Evolutionary conservation across 1,284 basidiomycete species (phyloP).

Genomic region (Heterobasidion annosum): DNA sequence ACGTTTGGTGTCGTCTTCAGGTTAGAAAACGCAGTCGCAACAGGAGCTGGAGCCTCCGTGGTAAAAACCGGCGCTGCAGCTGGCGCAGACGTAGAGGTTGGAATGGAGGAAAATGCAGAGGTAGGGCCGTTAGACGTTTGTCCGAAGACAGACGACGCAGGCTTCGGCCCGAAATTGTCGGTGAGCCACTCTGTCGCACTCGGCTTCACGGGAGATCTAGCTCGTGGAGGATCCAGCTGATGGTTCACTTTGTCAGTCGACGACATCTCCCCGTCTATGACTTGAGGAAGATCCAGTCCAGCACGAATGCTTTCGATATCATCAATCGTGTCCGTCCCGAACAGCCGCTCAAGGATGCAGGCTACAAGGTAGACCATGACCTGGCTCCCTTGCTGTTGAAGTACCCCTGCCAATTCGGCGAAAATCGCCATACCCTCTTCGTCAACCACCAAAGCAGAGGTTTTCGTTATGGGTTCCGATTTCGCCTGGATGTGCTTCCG

Average conservation of each 20-base stretch:
- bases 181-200: slow-evolving; percentile 30
- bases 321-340: slow-evolving; percentile 66
- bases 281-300: slow-evolving; percentile 50
- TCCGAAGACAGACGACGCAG: slow-evolving; percentile 12
- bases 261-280: slow-evolving; percentile 68
- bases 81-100: background rate
- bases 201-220: slow-evolving; percentile 12
- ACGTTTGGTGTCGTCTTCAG: slow-evolving; percentile 13
- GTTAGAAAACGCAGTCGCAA: slow-evolving; percentile 31
- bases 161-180: slow-evolving; percentile 21
- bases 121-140: slow-evolving; percentile 9
- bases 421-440: slow-evolving; percentile 60
- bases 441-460: slow-evolving; percentile 49
- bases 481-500: slow-evolving; percentile 74
- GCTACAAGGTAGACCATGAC: slow-evolving; percentile 72
- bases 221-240: background rate
- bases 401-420: slow-evolving; percentile 43
- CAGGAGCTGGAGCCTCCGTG: background rate
- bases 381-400: slow-evolving; percentile 46
- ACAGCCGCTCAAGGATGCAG: slow-evolving; percentile 63
- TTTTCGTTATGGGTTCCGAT: slow-evolving; percentile 70
- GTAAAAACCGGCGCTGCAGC: background rate
- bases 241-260: slow-evolving; percentile 10
- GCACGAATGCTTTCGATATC: slow-evolving; percentile 70
- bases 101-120: slow-evolving; percentile 1